Evolutionary conservation across 768 basidiomycete genomes (phyloP).

Genomic region (Lactifluus subvellereus): DNA sequence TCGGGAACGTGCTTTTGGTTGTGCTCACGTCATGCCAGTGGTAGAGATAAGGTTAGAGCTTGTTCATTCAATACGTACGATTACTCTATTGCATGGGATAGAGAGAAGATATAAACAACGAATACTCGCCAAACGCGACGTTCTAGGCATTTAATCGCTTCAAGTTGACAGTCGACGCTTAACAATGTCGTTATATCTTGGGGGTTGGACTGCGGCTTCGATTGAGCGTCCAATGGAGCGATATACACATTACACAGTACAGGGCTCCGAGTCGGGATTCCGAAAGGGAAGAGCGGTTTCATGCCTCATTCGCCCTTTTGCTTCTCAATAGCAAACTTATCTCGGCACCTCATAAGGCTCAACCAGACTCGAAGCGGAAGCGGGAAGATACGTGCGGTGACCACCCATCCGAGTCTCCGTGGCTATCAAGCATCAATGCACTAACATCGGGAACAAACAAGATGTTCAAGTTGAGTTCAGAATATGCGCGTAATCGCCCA

Average conservation of each 20-base stretch:
- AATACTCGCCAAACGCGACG: not conserved
- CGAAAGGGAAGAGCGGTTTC: no score
- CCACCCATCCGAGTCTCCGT: no score
- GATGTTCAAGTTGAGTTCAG: no score
- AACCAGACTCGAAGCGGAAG: not conserved
- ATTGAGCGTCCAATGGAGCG: not conserved
- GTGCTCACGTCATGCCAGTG: no score
- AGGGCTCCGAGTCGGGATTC: no score
- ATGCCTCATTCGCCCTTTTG: no score
- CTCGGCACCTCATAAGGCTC: not conserved
- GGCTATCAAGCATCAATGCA: no score
- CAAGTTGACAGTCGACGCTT: not conserved
- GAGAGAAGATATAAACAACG: not conserved
- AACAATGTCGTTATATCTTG: no score
- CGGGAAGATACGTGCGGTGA: not conserved
- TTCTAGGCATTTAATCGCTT: not conserved
- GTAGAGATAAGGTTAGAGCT: not conserved
- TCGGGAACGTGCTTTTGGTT: no score
- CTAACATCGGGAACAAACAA: no score
- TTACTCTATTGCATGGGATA: not conserved
- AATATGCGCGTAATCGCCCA: no score
- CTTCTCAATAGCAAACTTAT: not conserved
- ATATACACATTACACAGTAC: no score
- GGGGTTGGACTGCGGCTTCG: not conserved
- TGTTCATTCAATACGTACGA: not conserved